Evolutionary conservation across 495 filamentous ascomycete species (phyloP).

Genomic region (Apodospora peruviana): DNA sequence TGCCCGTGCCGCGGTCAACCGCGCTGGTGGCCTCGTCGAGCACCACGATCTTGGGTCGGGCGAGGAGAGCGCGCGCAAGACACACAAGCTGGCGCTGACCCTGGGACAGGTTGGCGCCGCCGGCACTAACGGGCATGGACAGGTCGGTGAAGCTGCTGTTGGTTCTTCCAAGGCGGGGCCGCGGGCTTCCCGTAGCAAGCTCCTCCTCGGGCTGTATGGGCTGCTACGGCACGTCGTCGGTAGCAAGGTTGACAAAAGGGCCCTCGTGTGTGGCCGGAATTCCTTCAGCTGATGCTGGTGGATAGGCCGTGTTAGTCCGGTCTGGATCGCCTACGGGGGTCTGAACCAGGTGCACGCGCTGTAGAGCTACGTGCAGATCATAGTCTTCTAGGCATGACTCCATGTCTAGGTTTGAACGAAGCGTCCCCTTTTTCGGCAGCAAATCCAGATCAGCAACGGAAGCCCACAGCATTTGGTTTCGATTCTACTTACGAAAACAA

Average conservation of each 20-base stretch:
- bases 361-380: constrained; percentile 50
- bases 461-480: no score
- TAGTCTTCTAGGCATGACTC: constrained; percentile 48
- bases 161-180: no score
- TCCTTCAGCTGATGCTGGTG: no score
- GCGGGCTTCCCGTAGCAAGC: no score
- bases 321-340: constrained; percentile 1
- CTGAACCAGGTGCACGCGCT: constrained; percentile 44
- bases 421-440: constrained; percentile 28
- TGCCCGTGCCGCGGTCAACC: constrained; percentile 68
- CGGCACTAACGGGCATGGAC: constrained; percentile 17
- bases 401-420: constrained; percentile 47
- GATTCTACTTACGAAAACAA: no score
- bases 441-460: no score
- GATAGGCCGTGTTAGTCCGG: no score
- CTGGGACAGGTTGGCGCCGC: constrained; percentile 48
- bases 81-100: constrained; percentile 64
- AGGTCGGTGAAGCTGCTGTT: constrained; percentile 22
- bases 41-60: constrained; percentile 71
- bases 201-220: no score
- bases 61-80: constrained; percentile 64
- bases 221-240: no score
- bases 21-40: constrained; percentile 83
- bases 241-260: no score
- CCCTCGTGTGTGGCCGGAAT: no score